Conservation (phyloP, 2,329 filamentous ascomycete species). For the Boeremia lycopersici region DNA sequence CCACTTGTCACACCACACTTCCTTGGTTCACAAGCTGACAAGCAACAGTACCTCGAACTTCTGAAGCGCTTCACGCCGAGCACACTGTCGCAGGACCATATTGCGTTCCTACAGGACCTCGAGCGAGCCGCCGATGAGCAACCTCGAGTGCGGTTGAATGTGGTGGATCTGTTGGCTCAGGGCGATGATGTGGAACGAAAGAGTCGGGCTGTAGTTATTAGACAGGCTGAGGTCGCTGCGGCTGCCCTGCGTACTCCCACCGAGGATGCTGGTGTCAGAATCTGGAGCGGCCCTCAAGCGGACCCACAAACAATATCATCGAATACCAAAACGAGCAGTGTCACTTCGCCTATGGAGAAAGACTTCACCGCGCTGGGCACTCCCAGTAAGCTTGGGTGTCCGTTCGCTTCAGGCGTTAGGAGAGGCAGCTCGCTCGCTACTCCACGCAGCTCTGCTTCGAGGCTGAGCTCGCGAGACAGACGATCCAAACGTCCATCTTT, state of each 20-base stretch:
- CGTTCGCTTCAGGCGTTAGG: slow-evolving; percentile 66
- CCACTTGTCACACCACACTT: slow-evolving; percentile 1
- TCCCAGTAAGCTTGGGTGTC: slow-evolving; percentile 79
- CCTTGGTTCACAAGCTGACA: slow-evolving; percentile 25
- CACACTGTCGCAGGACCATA: slow-evolving; percentile 48
- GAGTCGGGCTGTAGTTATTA: slow-evolving; percentile 41
- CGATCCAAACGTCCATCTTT: slow-evolving; percentile 51
- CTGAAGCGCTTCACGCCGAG: slow-evolving; percentile 48
- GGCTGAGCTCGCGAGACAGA: slow-evolving; percentile 42
- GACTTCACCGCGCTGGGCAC: slow-evolving; percentile 89
- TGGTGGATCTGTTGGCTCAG: slow-evolving; percentile 45
- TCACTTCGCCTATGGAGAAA: slow-evolving; percentile 68
- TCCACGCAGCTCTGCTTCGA: slow-evolving; percentile 49
- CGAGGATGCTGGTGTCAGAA: slow-evolving; percentile 43
- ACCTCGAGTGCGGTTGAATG: slow-evolving; percentile 32
- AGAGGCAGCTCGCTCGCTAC: slow-evolving; percentile 53
- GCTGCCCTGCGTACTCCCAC: slow-evolving; percentile 31
- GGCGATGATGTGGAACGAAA: slow-evolving; percentile 43
- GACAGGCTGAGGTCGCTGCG: slow-evolving; percentile 42
- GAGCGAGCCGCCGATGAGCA: slow-evolving; percentile 43
- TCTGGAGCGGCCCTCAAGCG: slow-evolving; percentile 49
- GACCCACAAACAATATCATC: slow-evolving; percentile 32
- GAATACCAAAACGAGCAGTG: slow-evolving; percentile 41
- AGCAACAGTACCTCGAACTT: slow-evolving; percentile 46
- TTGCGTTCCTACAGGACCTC: slow-evolving; percentile 47